These are phyloP conservation scores for Sapria himalayana DNA, from an alignment of 345 rosid species.

Conservation along the genomic window DNA sequence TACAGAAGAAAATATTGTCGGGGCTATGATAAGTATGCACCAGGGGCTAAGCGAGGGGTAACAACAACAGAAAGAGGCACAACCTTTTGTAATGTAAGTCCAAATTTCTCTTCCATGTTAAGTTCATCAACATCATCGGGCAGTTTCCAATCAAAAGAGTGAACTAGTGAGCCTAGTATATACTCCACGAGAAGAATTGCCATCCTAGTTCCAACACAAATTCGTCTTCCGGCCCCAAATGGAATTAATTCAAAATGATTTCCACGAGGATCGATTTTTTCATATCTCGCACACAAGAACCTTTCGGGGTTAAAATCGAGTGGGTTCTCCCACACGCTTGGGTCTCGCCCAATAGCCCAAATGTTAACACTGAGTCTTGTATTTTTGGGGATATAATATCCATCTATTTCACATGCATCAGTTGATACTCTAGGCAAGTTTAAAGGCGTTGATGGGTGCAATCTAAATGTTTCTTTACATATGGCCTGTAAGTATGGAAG, in stretches of 20 bases:
- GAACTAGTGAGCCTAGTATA: constrained; percentile 27
- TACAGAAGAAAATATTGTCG: neutral
- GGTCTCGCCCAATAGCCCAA: constrained; percentile 53
- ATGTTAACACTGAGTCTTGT: constrained; percentile 28
- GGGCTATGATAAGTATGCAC: constrained; percentile 13
- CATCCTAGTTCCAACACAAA: constrained; percentile 40
- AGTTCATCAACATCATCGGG: constrained; percentile 12
- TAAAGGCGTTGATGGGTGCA: constrained; percentile 38
- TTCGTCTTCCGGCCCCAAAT: constrained; percentile 33
- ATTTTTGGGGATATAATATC: constrained; percentile 25
- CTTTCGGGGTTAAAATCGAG: constrained; percentile 23
- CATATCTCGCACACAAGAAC: constrained; percentile 13
- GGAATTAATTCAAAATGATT: constrained; percentile 33
- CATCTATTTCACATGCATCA: constrained; percentile 23
- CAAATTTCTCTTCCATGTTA: constrained; percentile 40
- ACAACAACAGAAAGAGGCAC: constrained; percentile 30
- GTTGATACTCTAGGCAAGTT: constrained; percentile 23
- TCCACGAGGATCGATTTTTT: constrained; percentile 23
- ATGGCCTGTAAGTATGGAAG: constrained; percentile 33
- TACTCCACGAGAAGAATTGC: constrained; percentile 30
- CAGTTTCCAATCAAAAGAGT: constrained; percentile 35
- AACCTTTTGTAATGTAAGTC: constrained; percentile 33
- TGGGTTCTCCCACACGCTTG: constrained; percentile 30
- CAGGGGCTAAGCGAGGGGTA: constrained; percentile 19
- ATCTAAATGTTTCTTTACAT: constrained; percentile 33